Base-by-base conservation (phyloP, 192 early-diverging fungal genomes). In the Paraglomus occultum region DNA sequence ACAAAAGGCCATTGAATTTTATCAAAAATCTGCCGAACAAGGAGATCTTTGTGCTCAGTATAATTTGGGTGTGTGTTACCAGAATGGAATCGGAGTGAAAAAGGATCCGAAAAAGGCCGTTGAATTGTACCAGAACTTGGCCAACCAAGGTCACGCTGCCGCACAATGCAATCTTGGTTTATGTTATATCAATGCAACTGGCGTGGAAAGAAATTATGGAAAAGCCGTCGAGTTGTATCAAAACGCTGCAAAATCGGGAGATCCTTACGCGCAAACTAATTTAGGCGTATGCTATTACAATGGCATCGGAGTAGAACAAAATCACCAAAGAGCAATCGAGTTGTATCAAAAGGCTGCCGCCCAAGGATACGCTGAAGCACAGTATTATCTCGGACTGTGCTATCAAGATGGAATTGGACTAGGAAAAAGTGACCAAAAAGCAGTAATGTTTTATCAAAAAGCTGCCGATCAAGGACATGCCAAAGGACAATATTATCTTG, bases 161-260 rank as follows among this genome's bases (percentile, higher is more conserved):
- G 90, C 92, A 5, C 90, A 94, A 68, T 92, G 89, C 75, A 93
- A 91, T 62, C 80, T 92, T 14, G 93, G 89, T 5, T 91, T 83
- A 61, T 92, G 91, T 70, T 84, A 88, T 58, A 84, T 88, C 43
- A 90, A 85, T 70, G 93, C 90, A 11, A 81, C 91, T 51, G 92
- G 92, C 15, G 83, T 91, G 11, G 74, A n/a, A n/a, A n/a, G n/a
- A n/a, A n/a, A n/a, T n/a, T n/a, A n/a, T n/a, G 67, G n/a, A 67
- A 81, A 51, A 77, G 82, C 60, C 72, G 83, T 62, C 66, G 66
- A 60, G 50, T 79, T 54, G 80, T 87, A 87, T 39, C 73, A 65
- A 11, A 79, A 76, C 43, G 84, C 86, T 6, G 84, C 81, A 14
- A 79, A 78, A 20, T 77, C 83, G 51, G 82, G 80, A 10, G 80